Evolutionary conservation across 129 eudicot species (phyloP).

Genomic region (Tagetes patula): DNA sequence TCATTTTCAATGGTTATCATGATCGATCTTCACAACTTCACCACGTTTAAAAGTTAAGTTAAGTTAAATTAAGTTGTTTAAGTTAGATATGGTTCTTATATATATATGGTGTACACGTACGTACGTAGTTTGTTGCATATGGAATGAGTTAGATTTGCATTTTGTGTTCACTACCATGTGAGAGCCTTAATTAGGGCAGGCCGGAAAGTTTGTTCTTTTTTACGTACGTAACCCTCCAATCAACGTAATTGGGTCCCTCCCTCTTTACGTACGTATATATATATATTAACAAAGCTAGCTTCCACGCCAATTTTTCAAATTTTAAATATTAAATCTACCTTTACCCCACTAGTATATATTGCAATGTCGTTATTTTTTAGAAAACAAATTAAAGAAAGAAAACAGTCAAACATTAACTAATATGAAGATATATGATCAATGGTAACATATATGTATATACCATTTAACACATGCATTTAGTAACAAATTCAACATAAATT

Average conservation of each 20-base stretch:
- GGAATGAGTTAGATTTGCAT: neutral
- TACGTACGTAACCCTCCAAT: slow-evolving; percentile 35
- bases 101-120: no score
- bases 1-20: no score
- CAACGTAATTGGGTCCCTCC: slow-evolving; percentile 24
- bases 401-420: neutral
- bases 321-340: slow-evolving; percentile 4
- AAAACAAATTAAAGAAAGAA: neutral
- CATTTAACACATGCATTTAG: neutral
- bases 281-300: neutral
- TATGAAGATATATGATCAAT: neutral
- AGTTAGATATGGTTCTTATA: no score
- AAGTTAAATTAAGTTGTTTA: no score
- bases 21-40: no score
- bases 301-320: slow-evolving; percentile 28
- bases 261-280: neutral
- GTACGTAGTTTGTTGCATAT: neutral
- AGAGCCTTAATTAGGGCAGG: slow-evolving; percentile 4
- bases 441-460: neutral
- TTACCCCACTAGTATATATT: neutral
- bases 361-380: neutral
- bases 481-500: neutral
- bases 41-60: no score
- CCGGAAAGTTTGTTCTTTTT: slow-evolving; percentile 27
- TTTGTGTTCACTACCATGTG: neutral